Evolutionary conservation across 768 basidiomycete genomes (phyloP).

Genomic region (Agrocybe chaxingu): DNA sequence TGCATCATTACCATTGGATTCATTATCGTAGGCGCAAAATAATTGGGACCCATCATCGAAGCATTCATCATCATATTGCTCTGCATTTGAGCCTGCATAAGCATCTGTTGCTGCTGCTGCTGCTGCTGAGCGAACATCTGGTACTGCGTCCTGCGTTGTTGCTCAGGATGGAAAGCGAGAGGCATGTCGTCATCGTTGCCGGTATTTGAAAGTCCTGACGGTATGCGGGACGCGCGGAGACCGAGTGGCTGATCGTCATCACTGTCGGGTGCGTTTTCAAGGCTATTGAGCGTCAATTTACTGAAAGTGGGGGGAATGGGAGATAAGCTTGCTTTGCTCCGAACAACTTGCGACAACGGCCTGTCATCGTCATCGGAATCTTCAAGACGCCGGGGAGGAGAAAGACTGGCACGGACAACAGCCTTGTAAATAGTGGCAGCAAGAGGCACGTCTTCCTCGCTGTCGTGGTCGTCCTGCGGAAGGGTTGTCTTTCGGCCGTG

Average conservation of each 20-base stretch:
- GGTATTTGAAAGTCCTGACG: conserved; percentile 11
- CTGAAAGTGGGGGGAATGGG: conserved; percentile 28
- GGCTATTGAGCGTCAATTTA: conserved; percentile 11
- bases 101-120: conserved; percentile 61
- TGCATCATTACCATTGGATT: conserved; percentile 41
- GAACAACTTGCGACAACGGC: conserved; percentile 62
- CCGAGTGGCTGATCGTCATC: conserved; percentile 75
- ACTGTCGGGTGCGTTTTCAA: conserved; percentile 33
- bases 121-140: conserved; percentile 51
- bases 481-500: conserved; percentile 17
- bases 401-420: conserved; percentile 37
- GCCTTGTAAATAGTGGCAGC: conserved; percentile 59
- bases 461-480: conserved; percentile 43
- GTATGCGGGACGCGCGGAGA: conserved; percentile 55
- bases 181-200: conserved; percentile 66
- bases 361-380: conserved; percentile 75
- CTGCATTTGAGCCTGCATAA: conserved; percentile 77
- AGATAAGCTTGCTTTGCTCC: conserved; percentile 38
- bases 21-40: conserved; percentile 58
- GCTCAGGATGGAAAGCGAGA: conserved; percentile 72
- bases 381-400: conserved; percentile 15
- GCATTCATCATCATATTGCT: conserved; percentile 71
- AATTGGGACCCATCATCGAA: conserved; percentile 67
- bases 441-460: conserved; percentile 81
- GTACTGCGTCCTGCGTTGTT: conserved; percentile 72